Base-by-base conservation (phyloP, 2,329 filamentous ascomycete genomes). In the Bipolaris bicolor region DNA sequence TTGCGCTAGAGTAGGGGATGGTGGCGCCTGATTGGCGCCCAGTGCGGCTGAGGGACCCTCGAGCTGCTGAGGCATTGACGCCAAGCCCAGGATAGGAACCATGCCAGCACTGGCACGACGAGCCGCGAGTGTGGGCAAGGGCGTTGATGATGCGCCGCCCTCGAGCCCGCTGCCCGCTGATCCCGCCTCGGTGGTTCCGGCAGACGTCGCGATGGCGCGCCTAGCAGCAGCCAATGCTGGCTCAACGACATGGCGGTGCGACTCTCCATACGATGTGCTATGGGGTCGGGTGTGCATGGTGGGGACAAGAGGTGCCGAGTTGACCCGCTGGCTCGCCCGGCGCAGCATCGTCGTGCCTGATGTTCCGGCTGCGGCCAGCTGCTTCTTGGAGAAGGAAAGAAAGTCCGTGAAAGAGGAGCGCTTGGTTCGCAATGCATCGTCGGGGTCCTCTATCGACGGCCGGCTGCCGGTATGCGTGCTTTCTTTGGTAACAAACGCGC, bases 371-470 rank as follows among this genome's bases (percentile, higher is more conserved):
- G 56, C 57, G 29, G 67, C 65, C 50, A 68, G 69, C 69, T 68
- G 64, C 69, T 77, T 71, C 68, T 75, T 79, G 76, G 67, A 75
- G 50, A 70, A 71, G 49, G 72, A 75, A 54, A 78, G 73, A 44
- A 79, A 71, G 61, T 83, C 79, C 51, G 76, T 74, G 55, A 83
- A 77, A 24, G 82, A 83, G 55, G 82, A 83, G 50, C 80, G 78
- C 55, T 78, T 74, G 18, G 78, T 72, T 58, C 70, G 70, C 53
- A 69, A 61, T 50, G 68, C 64, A 58, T 73, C 65, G 49, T 68
- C 64, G 45, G 63, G 45, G 47, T 56, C 43, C 29, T 66, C 60
- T 46, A 50, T 55, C n/a, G 69, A 67, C n/a, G 60, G 51, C 26
- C 58, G 64, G 45, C 46, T 44, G 48, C 61, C 63, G 18, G 55